Conservation (phyloP, 2,329 filamentous ascomycete species). For the Colletotrichum sp. region DNA sequence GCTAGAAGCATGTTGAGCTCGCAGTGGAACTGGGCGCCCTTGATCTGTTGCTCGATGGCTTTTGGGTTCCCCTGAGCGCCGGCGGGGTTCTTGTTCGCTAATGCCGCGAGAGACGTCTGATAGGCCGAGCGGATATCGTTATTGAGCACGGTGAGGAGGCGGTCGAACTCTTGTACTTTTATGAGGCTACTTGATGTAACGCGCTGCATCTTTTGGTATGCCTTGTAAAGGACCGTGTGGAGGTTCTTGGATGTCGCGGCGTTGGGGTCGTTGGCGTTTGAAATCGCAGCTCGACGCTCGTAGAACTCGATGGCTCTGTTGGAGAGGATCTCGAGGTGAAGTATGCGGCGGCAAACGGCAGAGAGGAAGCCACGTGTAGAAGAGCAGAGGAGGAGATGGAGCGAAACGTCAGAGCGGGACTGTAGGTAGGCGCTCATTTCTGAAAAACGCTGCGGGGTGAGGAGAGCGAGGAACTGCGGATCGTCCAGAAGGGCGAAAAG, state of each 20-base stretch:
- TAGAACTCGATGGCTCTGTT: conserved; percentile 56
- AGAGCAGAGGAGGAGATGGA: conserved; percentile 74
- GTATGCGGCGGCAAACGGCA: conserved; percentile 69
- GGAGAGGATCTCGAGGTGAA: conserved; percentile 58
- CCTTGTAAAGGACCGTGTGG: conserved; percentile 59
- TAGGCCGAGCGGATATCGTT: conserved; percentile 58
- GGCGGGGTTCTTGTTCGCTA: conserved; percentile 52
- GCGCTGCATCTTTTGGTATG: conserved; percentile 60
- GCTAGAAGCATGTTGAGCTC: conserved; percentile 60
- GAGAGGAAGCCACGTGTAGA: conserved; percentile 76
- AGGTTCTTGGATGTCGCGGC: conserved; percentile 40
- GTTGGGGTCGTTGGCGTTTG: conserved; percentile 38
- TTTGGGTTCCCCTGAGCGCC: conserved; percentile 41
- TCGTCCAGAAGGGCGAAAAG: conserved; percentile 63
- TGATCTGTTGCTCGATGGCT: conserved; percentile 48
- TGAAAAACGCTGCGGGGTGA: conserved; percentile 50
- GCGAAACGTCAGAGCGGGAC: conserved; percentile 59
- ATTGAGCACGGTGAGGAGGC: conserved; percentile 57
- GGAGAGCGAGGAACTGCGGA: conserved; percentile 52
- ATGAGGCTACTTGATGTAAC: conserved; percentile 57
- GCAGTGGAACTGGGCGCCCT: conserved; percentile 51
- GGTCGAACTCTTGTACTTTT: conserved; percentile 66
- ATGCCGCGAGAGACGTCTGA: conserved; percentile 46
- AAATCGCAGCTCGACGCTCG: conserved; percentile 40
- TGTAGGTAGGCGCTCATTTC: conserved; percentile 59